Conservation (phyloP, 768 basidiomycete species). For the Naematelia aurantialba region DNA sequence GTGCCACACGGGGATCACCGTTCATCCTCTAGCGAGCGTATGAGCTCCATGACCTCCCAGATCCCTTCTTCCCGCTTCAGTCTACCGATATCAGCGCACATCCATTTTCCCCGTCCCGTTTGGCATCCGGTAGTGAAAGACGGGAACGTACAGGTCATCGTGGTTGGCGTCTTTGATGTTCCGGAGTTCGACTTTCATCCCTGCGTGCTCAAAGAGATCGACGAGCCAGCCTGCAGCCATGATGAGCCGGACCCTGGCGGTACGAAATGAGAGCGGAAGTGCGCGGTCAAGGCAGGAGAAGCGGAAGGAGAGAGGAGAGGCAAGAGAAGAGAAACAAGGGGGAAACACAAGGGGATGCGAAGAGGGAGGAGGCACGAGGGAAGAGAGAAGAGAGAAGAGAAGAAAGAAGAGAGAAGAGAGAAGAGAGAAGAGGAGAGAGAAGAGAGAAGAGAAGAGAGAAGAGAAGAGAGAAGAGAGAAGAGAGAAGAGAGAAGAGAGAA, state of each 20-base stretch:
- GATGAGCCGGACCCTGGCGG: background rate
- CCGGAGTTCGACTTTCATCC: conserved; percentile 27
- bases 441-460: too few relatives aligned
- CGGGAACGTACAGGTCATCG: conserved; percentile 35
- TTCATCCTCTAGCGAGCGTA: conserved; percentile 6
- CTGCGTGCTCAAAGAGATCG: conserved; percentile 15
- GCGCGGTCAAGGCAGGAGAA: background rate
- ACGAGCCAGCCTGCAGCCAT: conserved; percentile 26
- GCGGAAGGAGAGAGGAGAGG: too few relatives aligned
- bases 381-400: too few relatives aligned
- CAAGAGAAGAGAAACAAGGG: too few relatives aligned
- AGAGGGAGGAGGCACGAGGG: too few relatives aligned
- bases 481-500: too few relatives aligned
- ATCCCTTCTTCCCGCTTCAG: conserved; percentile 29
- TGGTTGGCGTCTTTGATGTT: conserved; percentile 43
- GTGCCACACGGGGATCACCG: background rate
- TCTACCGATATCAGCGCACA: conserved; percentile 17
- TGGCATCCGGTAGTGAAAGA: background rate
- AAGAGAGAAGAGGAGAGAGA: too few relatives aligned
- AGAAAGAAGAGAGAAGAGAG: too few relatives aligned
- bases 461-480: too few relatives aligned
- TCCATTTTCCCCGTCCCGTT: background rate
- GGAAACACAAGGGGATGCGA: too few relatives aligned
- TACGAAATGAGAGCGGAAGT: background rate
- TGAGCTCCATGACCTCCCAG: conserved; percentile 25